Base-by-base conservation (phyloP, 192 early-diverging fungal genomes). In the Pilaira anomala region DNA sequence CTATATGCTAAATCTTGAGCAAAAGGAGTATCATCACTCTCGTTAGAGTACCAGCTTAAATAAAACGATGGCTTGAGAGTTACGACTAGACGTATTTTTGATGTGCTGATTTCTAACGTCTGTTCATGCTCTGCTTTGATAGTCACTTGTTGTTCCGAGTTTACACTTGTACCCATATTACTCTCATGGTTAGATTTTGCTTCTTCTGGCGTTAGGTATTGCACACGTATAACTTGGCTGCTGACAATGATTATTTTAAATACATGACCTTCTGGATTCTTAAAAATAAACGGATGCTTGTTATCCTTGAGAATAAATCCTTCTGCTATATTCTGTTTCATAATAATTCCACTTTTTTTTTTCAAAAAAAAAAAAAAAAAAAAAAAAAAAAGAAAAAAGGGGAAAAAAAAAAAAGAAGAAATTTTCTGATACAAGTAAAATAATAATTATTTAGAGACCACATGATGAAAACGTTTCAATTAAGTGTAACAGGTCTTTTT, bases 1-100 rank as follows among this genome's bases (percentile, higher is more conserved):
- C 84, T 72, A 60, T 71, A 75, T 3, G 79, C 60, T 8, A 86
- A 61, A 33, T 86, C 84, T 54, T 76, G 67, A 2, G 78, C 64
- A 60, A 86, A 81, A 14, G 60, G 60, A 7, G 16, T 25, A 36
- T 36, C 18, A 2, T n/a, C 18, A 13, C 22, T 22, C 0, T 14
- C 46, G 13, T 2, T 6, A 33, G 45, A 25, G 22, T 48, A 49
- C 60, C 60, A 62, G 2, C 21, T 16, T 16, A 49, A 25, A 19
- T 46, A 46, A 48, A 49, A 49, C 11, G 24, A 3, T 21, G 29
- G 60, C 3, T 36, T 29, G 0, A 62, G 19, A 12, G 18, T 39
- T 16, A 49, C 46, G 2, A 49, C 46, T 21, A 62, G 46, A 30
- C 46, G 44, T 19, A 62, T 12, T 39, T 26, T 13, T n/a, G 26